Base-by-base conservation (phyloP, 23 red algal genomes). In the Agarophyton chilense region DNA sequence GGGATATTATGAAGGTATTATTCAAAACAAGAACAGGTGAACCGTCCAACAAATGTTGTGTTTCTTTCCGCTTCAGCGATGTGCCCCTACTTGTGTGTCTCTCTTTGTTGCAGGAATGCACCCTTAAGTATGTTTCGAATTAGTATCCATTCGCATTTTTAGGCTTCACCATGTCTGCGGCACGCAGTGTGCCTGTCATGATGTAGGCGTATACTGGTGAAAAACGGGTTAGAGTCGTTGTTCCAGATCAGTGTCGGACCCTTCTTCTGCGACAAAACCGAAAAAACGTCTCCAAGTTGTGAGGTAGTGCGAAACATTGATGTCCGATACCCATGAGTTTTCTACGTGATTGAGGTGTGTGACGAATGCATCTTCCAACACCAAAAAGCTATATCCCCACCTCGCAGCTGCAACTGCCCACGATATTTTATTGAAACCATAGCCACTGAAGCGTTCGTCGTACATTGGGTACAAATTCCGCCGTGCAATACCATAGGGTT, bases 401-500 rank as follows among this genome's bases (percentile, higher is more conserved):
- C 45, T 10, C 11, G 63, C 77, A 41, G 91, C 90, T 12, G 53
- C 92, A 60, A 86, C 62, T 5, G 78, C 54, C 90, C 91, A 98
- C 18, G 84, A 52, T 45, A 94, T 88, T 76, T 98, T 98, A 72
- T 98, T 98, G 39, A 94, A 98, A 14, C 96, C 96, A 72, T 98
- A 98, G 22, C 96, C 96, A 21, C 80, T 87, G 71, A 98, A 98
- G 26, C 83, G 88, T 55, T 98, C 96, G 73, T 98, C 96, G 67
- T 93, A 98, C 6, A 53, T 34, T 9, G 79, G 74, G 43, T 92
- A 80, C 17, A 43, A 76, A 21, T 71, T 53, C 44, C 86, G 72
- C 36, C 86, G 83, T 16, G 85, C 72, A 34, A 94, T 92, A 22
- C 84, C 84, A 38, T 98, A 98, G 38, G 96, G 96, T 61, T 98